phyloP scores from a whole-genome alignment of 768 basidiomycete genomes.

The Crepidotus variabilis region DNA sequence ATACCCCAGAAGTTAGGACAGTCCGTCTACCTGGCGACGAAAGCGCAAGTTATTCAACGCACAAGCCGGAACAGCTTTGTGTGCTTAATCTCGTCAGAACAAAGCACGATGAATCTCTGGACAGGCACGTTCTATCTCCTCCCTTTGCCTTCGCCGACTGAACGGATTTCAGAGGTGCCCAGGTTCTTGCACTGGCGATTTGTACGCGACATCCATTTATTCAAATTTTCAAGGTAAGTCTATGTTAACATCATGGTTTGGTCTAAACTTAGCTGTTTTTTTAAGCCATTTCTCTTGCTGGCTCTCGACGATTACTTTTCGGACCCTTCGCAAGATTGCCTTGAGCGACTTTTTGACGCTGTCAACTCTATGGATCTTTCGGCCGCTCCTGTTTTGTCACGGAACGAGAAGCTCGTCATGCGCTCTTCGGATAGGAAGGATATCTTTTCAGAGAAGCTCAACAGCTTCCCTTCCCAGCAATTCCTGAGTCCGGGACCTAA shows the following conservation, averaged over 20 bases:
- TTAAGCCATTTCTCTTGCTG: slow-evolving; percentile 87
- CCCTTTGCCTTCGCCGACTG: neutral
- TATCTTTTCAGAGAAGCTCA: slow-evolving; percentile 84
- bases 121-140: slow-evolving; percentile 48
- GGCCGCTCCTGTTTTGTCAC: slow-evolving; percentile 72
- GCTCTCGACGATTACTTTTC: slow-evolving; percentile 94
- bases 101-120: slow-evolving; percentile 80
- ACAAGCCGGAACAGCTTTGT: slow-evolving; percentile 64
- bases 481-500: slow-evolving; percentile 20
- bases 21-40: slow-evolving; percentile 33
- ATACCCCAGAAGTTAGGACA: slow-evolving; percentile 44
- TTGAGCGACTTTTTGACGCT: slow-evolving; percentile 86
- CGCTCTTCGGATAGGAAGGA: slow-evolving; percentile 90
- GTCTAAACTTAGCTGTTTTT: slow-evolving; percentile 8
- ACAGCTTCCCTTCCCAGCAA: slow-evolving; percentile 28
- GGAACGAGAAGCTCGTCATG: slow-evolving; percentile 85
- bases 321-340: slow-evolving; percentile 84
- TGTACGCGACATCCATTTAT: slow-evolving; percentile 93
- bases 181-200: slow-evolving; percentile 92
- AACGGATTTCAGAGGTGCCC: slow-evolving; percentile 64
- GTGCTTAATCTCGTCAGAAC: slow-evolving; percentile 90
- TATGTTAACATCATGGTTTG: neutral
- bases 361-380: slow-evolving; percentile 89
- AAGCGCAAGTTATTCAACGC: slow-evolving; percentile 15
- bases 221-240: slow-evolving; percentile 86